Evolutionary conservation across 768 basidiomycete genomes (phyloP).

Genomic region (Polyporus arcularius): DNA sequence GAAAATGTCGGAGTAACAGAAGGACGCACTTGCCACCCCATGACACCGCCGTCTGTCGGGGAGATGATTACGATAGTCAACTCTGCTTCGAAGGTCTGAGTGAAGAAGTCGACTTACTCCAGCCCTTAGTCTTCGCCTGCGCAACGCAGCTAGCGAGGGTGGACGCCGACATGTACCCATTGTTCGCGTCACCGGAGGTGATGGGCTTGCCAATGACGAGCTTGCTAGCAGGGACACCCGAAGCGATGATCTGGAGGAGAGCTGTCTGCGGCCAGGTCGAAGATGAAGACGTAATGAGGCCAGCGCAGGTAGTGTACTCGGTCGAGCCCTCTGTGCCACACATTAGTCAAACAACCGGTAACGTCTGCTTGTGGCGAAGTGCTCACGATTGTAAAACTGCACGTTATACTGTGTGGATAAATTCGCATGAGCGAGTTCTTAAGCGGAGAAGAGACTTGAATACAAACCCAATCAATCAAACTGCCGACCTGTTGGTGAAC

Average conservation of each 20-base stretch:
- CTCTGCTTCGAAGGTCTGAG: neutral
- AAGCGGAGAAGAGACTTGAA: neutral
- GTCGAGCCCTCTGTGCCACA: constrained; percentile 50
- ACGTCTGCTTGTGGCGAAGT: neutral
- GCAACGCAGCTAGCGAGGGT: constrained; percentile 60
- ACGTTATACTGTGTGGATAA: constrained; percentile 40
- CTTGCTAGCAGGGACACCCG: constrained; percentile 47
- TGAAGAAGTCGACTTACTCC: constrained; percentile 52
- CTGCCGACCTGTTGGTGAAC: constrained; percentile 41
- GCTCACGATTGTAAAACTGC: constrained; percentile 41
- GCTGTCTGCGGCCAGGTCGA: constrained; percentile 62
- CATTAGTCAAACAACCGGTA: neutral
- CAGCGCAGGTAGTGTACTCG: constrained; percentile 65
- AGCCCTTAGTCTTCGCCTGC: constrained; percentile 62
- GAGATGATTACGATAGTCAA: neutral
- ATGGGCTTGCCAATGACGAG: constrained; percentile 60
- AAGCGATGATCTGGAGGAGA: constrained; percentile 52
- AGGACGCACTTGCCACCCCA: constrained; percentile 38
- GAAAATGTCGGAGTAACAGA: neutral
- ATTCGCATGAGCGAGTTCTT: too few relatives aligned
- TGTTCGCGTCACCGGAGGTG: constrained; percentile 41
- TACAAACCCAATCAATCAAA: constrained; percentile 46
- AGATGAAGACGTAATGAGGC: constrained; percentile 60
- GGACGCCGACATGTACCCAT: constrained; percentile 58
- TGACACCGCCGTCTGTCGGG: constrained; percentile 38